A percentile compares a stretch with the other conserved stretches of the same genome.
These are phyloP conservation scores for Asterella californica DNA, from an alignment of 225 moss, liverwort and hornwort genomes.

Conservation along the genomic window DNA sequence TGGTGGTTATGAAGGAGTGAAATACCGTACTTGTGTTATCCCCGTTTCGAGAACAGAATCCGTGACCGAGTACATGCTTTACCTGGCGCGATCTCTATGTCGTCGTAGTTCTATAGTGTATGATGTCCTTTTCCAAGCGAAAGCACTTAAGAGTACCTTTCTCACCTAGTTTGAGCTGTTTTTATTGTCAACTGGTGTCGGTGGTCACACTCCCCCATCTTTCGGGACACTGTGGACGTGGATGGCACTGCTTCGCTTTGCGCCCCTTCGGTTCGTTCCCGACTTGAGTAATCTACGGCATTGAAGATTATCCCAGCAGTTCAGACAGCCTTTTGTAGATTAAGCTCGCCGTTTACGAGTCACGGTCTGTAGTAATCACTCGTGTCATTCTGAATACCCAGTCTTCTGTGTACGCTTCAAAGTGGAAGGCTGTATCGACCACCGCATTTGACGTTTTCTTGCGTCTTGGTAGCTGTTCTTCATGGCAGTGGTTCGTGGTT, in stretches of 20 bases:
- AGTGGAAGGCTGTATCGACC: neutral
- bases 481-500: neutral
- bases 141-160: neutral
- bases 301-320: neutral
- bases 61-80: too few species aligned
- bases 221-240: slow-evolving; percentile 19
- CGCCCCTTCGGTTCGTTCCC: slow-evolving; percentile 1
- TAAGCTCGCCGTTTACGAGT: neutral
- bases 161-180: neutral
- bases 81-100: too few species aligned
- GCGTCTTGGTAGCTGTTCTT: neutral
- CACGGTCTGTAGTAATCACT: neutral
- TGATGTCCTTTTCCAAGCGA: neutral
- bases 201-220: slow-evolving; percentile 13
- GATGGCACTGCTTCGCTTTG: slow-evolving; percentile 15
- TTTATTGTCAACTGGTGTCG: neutral
- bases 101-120: too few species aligned
- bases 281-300: neutral
- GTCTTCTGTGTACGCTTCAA: neutral
- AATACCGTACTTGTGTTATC: too few species aligned
- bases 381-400: neutral
- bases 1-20: too few species aligned
- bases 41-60: too few species aligned
- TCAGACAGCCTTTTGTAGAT: neutral
- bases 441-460: neutral